Evolutionary conservation across 768 basidiomycete species (phyloP).

Genomic region (Tephrocybe sp.): DNA sequence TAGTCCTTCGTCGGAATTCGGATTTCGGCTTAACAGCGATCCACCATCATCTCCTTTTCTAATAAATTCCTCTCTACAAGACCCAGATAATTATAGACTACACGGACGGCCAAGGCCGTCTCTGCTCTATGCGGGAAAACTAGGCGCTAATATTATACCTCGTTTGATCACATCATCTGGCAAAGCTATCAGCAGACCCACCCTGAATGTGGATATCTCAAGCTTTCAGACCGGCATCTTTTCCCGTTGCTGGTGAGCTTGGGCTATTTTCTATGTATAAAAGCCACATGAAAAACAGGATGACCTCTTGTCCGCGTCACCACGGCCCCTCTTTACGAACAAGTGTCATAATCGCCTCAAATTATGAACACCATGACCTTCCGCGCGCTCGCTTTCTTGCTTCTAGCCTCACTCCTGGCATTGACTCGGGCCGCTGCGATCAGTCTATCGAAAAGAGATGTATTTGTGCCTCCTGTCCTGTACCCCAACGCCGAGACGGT

Average conservation of each 20-base stretch:
- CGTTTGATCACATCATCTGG: no score
- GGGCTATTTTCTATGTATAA: no score
- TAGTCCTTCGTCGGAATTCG: no score
- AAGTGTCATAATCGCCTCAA: not conserved
- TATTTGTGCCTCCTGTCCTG: slow-evolving; percentile 36
- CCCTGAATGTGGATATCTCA: not conserved
- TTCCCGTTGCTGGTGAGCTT: no score
- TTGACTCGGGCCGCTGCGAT: slow-evolving; percentile 1
- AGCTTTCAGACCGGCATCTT: no score
- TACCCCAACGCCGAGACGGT: slow-evolving; percentile 29
- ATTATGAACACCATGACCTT: not conserved
- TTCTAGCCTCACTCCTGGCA: slow-evolving; percentile 10
- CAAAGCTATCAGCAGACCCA: not conserved
- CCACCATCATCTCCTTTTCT: no score
- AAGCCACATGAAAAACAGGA: no score
- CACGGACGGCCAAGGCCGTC: not conserved
- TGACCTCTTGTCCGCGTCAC: not conserved
- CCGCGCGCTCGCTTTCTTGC: slow-evolving; percentile 1
- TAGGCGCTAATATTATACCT: not conserved
- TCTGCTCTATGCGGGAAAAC: not conserved
- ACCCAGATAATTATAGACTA: no score
- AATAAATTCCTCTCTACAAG: no score
- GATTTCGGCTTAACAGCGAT: no score
- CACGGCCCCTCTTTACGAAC: not conserved
- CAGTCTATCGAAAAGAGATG: slow-evolving; percentile 28